These are phyloP conservation scores for Apiotrichum siamense DNA, from an alignment of 1,284 basidiomycete genomes.

Conservation along the genomic window DNA sequence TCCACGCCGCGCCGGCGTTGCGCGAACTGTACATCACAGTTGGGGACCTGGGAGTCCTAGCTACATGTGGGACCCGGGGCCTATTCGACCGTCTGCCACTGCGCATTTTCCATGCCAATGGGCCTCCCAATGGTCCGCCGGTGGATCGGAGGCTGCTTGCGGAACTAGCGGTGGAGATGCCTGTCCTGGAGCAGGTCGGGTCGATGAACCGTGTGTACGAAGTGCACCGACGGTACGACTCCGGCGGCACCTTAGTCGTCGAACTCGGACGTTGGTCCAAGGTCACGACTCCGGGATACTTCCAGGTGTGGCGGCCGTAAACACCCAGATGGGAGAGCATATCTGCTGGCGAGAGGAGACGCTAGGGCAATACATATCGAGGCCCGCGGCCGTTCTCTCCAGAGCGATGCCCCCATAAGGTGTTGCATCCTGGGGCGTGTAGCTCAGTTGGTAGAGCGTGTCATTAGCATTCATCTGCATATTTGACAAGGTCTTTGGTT, in stretches of 20 bases:
- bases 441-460: no score
- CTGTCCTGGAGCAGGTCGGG: constrained; percentile 36
- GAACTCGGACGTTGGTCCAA: constrained; percentile 33
- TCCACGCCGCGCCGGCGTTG: constrained; percentile 15
- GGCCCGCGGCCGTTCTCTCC: no score
- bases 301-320: constrained; percentile 43
- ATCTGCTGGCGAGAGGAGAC: no score
- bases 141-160: constrained; percentile 26
- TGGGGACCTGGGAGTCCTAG: neutral
- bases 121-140: constrained; percentile 25
- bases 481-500: no score
- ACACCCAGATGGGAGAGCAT: no score
- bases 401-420: no score
- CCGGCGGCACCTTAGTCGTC: constrained; percentile 22
- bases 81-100: neutral
- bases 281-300: constrained; percentile 38
- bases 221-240: constrained; percentile 28
- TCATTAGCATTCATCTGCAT: no score
- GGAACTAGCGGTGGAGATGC: constrained; percentile 22
- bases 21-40: constrained; percentile 36
- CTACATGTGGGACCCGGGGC: neutral
- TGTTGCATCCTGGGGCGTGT: no score
- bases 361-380: no score
- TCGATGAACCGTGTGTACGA: constrained; percentile 42
- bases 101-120: constrained; percentile 37